Conservation (phyloP, 192 early-diverging fungal genomes). For the Dissophora ornata region DNA sequence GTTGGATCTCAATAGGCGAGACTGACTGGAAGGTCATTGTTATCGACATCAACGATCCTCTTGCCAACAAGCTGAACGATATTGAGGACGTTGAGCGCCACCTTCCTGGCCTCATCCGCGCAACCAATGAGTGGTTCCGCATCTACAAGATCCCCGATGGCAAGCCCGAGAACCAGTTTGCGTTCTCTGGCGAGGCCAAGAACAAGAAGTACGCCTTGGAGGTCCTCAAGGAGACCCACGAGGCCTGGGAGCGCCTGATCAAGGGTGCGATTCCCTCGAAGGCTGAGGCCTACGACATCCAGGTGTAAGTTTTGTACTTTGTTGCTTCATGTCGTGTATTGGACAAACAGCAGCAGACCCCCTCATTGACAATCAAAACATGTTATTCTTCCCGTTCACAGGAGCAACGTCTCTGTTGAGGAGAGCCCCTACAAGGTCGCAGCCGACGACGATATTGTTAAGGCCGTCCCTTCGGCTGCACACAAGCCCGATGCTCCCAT, state of each 20-base stretch:
- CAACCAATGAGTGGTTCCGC: constrained; percentile 99
- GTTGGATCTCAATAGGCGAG: constrained; percentile 62
- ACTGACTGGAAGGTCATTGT: constrained; percentile 99
- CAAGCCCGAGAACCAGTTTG: constrained; percentile 99
- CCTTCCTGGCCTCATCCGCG: constrained; percentile 94
- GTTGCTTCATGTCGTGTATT: too few relatives aligned
- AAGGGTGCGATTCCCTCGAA: constrained; percentile 68
- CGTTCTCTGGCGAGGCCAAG: constrained; percentile 91
- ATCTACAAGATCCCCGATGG: constrained; percentile 99
- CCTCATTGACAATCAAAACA: too few relatives aligned
- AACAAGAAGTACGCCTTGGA: constrained; percentile 92
- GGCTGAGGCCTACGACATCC: constrained; percentile 80
- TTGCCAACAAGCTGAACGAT: constrained; percentile 97
- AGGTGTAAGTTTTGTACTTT: constrained; percentile 61
- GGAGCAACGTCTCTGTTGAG: constrained; percentile 75
- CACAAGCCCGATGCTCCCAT: constrained; percentile 73
- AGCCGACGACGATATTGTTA: constrained; percentile 65
- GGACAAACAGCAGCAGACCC: too few relatives aligned
- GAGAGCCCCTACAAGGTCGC: constrained; percentile 79
- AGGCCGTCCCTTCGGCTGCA: constrained; percentile 67
- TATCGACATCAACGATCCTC: constrained; percentile 97
- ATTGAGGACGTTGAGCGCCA: constrained; percentile 99
- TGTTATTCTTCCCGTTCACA: constrained; percentile 28
- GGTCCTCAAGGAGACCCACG: constrained; percentile 91
- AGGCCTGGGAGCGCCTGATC: constrained; percentile 93